These are phyloP conservation scores for Chromera velia DNA, from an alignment of 73 alveolate species.

Conservation along the genomic window DNA sequence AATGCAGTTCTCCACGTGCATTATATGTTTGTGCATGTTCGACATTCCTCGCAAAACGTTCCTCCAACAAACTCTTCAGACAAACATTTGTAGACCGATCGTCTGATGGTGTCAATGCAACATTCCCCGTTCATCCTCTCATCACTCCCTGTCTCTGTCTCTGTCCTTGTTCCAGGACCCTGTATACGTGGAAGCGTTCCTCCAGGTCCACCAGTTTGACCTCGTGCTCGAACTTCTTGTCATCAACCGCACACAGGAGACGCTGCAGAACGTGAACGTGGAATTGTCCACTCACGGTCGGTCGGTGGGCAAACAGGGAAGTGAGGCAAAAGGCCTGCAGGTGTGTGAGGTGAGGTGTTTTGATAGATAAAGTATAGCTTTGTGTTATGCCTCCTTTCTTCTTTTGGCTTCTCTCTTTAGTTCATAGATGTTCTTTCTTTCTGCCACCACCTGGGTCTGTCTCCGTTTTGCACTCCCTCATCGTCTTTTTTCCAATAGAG, in stretches of 20 bases:
- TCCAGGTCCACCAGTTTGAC: constrained; percentile 76
- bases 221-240: constrained; percentile 69
- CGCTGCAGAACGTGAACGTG: constrained; percentile 72
- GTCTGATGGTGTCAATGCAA: background rate
- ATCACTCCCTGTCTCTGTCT: no score
- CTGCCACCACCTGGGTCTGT: no score
- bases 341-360: background rate
- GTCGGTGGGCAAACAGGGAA: background rate
- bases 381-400: no score
- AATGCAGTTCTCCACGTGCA: no score
- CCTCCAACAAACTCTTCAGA: no score
- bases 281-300: constrained; percentile 64
- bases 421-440: no score
- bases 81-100: background rate
- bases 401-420: no score
- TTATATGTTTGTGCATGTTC: no score
- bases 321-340: background rate
- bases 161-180: constrained; percentile 59
- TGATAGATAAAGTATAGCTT: background rate
- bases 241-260: constrained; percentile 71
- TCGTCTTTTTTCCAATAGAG: no score
- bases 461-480: no score
- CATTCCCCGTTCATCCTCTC: no score
- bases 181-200: constrained; percentile 73
- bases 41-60: no score